phyloP scores from a whole-genome alignment of 2,329 filamentous ascomycete genomes.

The Ceratocystis papillata region DNA sequence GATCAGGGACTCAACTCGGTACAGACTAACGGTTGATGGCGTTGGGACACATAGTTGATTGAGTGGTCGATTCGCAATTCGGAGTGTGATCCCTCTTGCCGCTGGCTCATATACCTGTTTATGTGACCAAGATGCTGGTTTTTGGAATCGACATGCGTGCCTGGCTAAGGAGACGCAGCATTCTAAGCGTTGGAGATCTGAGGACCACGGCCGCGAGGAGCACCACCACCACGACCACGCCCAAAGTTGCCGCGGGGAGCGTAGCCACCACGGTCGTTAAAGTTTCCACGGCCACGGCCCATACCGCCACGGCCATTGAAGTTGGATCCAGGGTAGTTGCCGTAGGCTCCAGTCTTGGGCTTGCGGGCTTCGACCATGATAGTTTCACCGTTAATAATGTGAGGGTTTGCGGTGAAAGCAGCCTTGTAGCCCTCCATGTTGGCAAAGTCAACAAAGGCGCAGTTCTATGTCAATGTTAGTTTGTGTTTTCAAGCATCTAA shows the following conservation, averaged over 20 bases:
- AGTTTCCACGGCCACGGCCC: constrained; percentile 55
- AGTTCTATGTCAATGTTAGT: constrained; percentile 53
- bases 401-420: constrained; percentile 74
- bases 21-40: not conserved
- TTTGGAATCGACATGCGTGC: constrained; percentile 8
- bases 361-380: constrained; percentile 85
- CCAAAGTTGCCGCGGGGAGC: constrained; percentile 49
- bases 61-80: not conserved
- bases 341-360: constrained; percentile 59
- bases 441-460: constrained; percentile 90
- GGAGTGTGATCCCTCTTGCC: not conserved
- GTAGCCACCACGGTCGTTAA: constrained; percentile 50
- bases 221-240: constrained; percentile 56
- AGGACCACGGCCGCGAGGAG: constrained; percentile 52
- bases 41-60: not conserved
- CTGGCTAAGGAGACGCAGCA: constrained; percentile 11
- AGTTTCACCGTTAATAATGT: constrained; percentile 69
- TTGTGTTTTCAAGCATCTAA: not conserved
- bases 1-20: constrained; percentile 5
- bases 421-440: constrained; percentile 70
- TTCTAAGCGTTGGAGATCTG: constrained; percentile 43
- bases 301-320: constrained; percentile 49
- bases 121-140: constrained; percentile 1
- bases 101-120: not conserved
- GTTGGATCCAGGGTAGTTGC: constrained; percentile 54